These are phyloP conservation scores for Alopecurus myosuroides DNA, from an alignment of 176 grass and related monocot species.

Conservation along the genomic window DNA sequence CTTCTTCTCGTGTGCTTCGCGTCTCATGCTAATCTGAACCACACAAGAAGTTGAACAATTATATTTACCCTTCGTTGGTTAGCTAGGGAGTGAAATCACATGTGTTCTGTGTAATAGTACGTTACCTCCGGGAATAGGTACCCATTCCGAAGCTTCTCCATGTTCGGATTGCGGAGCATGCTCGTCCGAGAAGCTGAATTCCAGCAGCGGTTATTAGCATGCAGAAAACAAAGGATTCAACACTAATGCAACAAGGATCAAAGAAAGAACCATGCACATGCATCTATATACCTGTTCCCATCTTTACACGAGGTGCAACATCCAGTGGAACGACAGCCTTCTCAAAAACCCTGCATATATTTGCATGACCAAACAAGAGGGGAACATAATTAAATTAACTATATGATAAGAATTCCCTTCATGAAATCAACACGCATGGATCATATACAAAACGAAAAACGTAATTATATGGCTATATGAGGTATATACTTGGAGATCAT, in stretches of 20 bases:
- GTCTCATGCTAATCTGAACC: slow-evolving; percentile 65
- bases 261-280: slow-evolving; percentile 1
- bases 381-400: not conserved
- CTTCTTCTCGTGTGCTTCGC: slow-evolving; percentile 60
- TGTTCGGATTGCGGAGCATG: slow-evolving; percentile 75
- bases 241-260: slow-evolving; percentile 6
- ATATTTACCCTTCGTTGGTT: not conserved
- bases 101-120: not conserved
- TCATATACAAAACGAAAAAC: not conserved
- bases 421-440: not conserved
- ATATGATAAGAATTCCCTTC: not conserved
- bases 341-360: slow-evolving; percentile 33
- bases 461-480: not conserved
- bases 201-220: not conserved
- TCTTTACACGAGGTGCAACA: slow-evolving; percentile 33
- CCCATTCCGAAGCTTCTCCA: slow-evolving; percentile 83
- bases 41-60: not conserved
- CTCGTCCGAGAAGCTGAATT: slow-evolving; percentile 50
- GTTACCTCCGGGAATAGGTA: slow-evolving; percentile 93
- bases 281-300: slow-evolving; percentile 22
- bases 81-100: not conserved
- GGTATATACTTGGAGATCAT: slow-evolving; percentile 45
- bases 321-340: slow-evolving; percentile 45
- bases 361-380: slow-evolving; percentile 19
- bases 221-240: not conserved